Base-by-base conservation (phyloP, 179 eudicot species). In the Nepenthes alata region DNA sequence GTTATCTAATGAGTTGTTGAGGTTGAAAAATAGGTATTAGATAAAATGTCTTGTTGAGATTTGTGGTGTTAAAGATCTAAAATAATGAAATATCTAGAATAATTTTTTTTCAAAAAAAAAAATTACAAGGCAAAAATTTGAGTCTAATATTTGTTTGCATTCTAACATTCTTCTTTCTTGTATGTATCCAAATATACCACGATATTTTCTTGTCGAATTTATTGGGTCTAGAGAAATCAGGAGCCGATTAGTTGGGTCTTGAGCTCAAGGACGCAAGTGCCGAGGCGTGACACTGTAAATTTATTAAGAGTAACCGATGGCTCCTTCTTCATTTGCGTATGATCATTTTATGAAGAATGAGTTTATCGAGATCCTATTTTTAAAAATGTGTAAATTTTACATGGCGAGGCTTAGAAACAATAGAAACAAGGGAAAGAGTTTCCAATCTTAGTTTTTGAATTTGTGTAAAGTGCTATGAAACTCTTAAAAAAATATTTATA, bases 341-440 rank as follows among this genome's bases (percentile, higher is more conserved):
- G 47, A 59, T 25, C 25, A 25, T 25, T 25, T 25, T 44, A 50
- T 44, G 37, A 59, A 11, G 25, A 37, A 45, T 41, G 62, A 59
- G 44, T 13, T 59, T 45, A 50, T 59, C 39, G 62, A 59, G 39
- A 59, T 25, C 36, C 53, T 37, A 59, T 59, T 59, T 25, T 45
- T 0, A 36, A 50, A 44, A 59, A 37, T 16, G 25, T 37, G 62
- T 37, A 39, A 50, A 59, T 49, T 59, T 49, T 14, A 41, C 62
- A 39, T 15, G 37, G 3, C 3, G 35, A 45, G 51, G 13, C 45
- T 39, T 37, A 49, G 45, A 59, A 25, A 50, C 52, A 25, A 39
- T 37, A 49, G 45, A 59, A 25, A 50, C 52, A 25, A 39, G 52
- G 48, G 36, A 59, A 14, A 9, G 52, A 41, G 62, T 7, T 41